phyloP scores from a whole-genome alignment of 371 early-diverging fungal genomes.

The Lichtheimia corymbifera region DNA sequence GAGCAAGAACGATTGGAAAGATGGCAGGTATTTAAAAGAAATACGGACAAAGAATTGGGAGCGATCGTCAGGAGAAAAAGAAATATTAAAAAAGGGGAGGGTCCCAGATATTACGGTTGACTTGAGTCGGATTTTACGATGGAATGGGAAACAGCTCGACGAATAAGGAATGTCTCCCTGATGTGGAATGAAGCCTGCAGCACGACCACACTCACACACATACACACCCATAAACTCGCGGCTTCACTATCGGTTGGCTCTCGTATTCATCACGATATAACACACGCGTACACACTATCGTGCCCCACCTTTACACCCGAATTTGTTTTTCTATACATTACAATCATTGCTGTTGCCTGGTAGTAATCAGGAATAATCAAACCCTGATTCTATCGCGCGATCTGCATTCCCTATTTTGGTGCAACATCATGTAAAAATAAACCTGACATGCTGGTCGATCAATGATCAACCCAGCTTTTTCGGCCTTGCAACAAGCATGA shows the following conservation, averaged over 20 bases:
- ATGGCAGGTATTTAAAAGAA: constrained; percentile 17
- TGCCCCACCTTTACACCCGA: no score
- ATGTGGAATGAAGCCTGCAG: constrained; percentile 22
- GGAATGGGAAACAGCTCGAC: constrained; percentile 27
- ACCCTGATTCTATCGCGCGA: background rate
- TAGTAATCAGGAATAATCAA: no score
- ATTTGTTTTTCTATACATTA: no score
- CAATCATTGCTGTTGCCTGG: no score
- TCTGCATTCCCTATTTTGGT: constrained; percentile 13
- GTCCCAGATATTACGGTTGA: constrained; percentile 2
- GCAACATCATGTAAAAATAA: constrained; percentile 7
- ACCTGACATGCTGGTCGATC: constrained; percentile 5
- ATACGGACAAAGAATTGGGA: constrained; percentile 21
- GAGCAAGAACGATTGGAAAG: constrained; percentile 5
- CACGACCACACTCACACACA: background rate
- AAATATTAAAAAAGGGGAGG: constrained; percentile 27
- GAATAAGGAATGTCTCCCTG: constrained; percentile 30
- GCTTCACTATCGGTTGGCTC: background rate
- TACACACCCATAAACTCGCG: background rate
- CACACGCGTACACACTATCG: no score
- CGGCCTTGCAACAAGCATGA: no score
- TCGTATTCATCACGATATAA: no score
- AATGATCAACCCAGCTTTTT: constrained; percentile 3
- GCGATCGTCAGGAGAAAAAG: constrained; percentile 24
- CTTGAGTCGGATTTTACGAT: constrained; percentile 27